These are phyloP conservation scores for Zasmidium citrigriseum DNA, from an alignment of 2,329 filamentous ascomycete genomes.

Conservation along the genomic window DNA sequence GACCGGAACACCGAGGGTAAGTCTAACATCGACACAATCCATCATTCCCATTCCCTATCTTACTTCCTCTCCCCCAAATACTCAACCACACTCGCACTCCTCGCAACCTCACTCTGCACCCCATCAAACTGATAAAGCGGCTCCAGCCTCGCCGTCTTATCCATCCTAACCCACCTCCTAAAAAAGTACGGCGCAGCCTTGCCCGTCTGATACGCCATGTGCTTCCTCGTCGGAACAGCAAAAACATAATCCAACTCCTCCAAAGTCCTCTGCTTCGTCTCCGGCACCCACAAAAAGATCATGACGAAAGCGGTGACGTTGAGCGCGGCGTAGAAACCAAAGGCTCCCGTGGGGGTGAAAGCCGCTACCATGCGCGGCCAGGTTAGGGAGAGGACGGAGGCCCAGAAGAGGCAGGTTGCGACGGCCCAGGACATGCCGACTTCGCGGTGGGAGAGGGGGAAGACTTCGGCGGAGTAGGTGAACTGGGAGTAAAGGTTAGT, in stretches of 20 bases:
- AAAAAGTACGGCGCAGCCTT: neutral
- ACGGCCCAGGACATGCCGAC: constrained; percentile 52
- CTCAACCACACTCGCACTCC: no score
- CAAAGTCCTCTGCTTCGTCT: constrained; percentile 50
- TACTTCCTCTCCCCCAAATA: no score
- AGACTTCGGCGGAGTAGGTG: constrained; percentile 47
- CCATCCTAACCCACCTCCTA: neutral
- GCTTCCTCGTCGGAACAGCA: constrained; percentile 47
- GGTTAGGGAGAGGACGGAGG: constrained; percentile 37
- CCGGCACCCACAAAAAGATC: constrained; percentile 48
- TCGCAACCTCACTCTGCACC: neutral
- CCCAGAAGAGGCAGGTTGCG: constrained; percentile 55
- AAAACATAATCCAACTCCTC: constrained; percentile 55
- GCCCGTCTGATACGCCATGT: constrained; percentile 15
- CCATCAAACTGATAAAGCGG: constrained; percentile 1
- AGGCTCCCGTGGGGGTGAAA: constrained; percentile 54
- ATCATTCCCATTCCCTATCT: no score
- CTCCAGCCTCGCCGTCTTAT: neutral
- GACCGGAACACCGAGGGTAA: no score
- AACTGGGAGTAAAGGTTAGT: constrained; percentile 29
- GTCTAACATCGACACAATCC: no score
- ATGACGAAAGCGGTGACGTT: constrained; percentile 55
- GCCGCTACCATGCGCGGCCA: constrained; percentile 51
- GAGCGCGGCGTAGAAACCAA: constrained; percentile 58
- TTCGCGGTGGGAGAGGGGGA: constrained; percentile 47